Percentiles rank a stretch among this genome's conserved stretches.
Evolutionary conservation across 2,329 filamentous ascomycete species (phyloP).

Genomic region (Fusarium succisae): DNA sequence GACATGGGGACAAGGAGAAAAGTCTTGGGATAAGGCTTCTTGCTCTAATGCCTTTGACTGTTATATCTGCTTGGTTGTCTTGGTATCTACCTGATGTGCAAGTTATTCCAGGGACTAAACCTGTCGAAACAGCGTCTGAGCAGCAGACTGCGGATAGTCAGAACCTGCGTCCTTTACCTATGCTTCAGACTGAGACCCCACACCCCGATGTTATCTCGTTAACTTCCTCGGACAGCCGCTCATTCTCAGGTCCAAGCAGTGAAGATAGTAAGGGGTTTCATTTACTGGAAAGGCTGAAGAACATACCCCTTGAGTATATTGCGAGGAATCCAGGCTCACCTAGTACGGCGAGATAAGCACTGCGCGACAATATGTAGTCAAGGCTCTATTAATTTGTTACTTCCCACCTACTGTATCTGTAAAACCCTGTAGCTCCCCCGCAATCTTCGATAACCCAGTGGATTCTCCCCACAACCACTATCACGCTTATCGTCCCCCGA

Average conservation of each 20-base stretch:
- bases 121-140: background rate
- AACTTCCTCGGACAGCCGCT: background rate
- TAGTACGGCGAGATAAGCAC: too few species aligned
- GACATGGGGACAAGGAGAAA: too few species aligned
- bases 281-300: background rate
- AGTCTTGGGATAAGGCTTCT: background rate
- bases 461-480: background rate
- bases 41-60: background rate
- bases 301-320: slow-evolving; percentile 1
- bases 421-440: background rate
- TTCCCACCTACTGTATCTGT: background rate
- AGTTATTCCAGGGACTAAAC: background rate
- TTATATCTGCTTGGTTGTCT: background rate
- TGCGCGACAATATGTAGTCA: background rate
- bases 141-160: background rate
- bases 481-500: background rate
- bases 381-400: background rate
- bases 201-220: background rate
- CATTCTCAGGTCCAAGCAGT: background rate
- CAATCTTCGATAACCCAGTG: background rate
- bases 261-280: background rate
- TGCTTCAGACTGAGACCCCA: too few species aligned
- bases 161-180: background rate
- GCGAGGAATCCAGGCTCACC: background rate
- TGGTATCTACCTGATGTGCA: slow-evolving; percentile 5